Evolutionary conservation across 1,284 basidiomycete genomes (phyloP), one percentile per base, ranked within the genome.

Genomic region (Exobasidium rhododendri): DNA sequence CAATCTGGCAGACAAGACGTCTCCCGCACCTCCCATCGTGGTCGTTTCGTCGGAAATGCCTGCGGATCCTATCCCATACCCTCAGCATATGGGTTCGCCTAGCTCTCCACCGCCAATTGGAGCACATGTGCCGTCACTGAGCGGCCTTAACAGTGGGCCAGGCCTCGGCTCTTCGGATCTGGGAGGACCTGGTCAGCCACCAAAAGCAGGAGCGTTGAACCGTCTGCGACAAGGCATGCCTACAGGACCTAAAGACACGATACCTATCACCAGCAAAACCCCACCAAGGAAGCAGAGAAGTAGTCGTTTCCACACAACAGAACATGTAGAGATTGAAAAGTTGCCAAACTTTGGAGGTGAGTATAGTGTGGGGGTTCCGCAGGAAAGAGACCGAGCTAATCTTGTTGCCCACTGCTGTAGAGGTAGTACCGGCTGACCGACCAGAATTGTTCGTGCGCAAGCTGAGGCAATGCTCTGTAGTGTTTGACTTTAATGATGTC

Each of bases 401-500:
- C 20, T 26, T 31, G 22, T 24, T 26, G 51, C n/a, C 40, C 57
- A 63, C 53, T 58, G 30, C 55, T 35, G 62, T 81, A 94, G 96
- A 99, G 83, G 94, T 92, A 1, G 86, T 91, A 55, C 88, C 89
- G 0, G 87, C 85, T 68, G 94, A 97, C 79, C 88, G 94, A 47
- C 87, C 92, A 50, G 89, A 90, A 66, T 85, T 99, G 35, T 98
- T 99, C 79, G 84, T 98, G 73, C 91, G 87, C 81, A 99, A 99
- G 82, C 85, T 99, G 57, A 87, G 90, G 80, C 96, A 98, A 81
- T 97, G 94, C 82, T 89, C 90, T 59, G 92, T 97, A 65, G 84
- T 99, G 24, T 99, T 99, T 79, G 96, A 99, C 82, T 99, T 99
- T 82, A 98, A 97, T 80, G 96, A 99, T 79, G 90, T 94, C 53